Percentiles rank a stretch among this genome's conserved stretches.
Conservation (phyloP, 139 green algal species). For the Coelastrella sp. region DNA sequence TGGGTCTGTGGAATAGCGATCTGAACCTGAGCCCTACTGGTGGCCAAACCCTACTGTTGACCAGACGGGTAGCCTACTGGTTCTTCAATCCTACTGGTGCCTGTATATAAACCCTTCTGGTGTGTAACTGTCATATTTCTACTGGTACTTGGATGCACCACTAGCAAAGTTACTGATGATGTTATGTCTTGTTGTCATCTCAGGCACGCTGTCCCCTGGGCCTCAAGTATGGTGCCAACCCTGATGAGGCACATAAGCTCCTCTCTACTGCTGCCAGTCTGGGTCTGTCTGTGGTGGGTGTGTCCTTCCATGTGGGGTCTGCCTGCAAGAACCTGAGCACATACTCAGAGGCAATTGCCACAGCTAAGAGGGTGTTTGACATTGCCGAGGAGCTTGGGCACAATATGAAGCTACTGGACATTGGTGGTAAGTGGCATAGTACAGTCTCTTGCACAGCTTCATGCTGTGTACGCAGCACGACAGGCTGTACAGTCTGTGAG, state of each 20-base stretch:
- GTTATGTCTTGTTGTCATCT: too few species aligned
- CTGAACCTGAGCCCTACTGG: too few species aligned
- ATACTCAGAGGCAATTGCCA: constrained; percentile 80
- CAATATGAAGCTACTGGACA: constrained; percentile 65
- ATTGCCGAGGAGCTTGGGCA: constrained; percentile 53
- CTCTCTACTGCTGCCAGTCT: constrained; percentile 47
- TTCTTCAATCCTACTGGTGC: too few species aligned
- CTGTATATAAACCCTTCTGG: too few species aligned
- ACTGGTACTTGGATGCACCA: too few species aligned
- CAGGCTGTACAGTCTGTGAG: too few species aligned
- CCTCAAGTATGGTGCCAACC: constrained; percentile 63
- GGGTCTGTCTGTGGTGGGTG: constrained; percentile 74
- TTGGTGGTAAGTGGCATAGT: constrained; percentile 50
- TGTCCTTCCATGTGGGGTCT: constrained; percentile 96
- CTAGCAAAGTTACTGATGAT: too few species aligned
- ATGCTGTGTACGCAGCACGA: not conserved
- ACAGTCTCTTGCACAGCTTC: too few species aligned
- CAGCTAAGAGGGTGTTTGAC: constrained; percentile 59
- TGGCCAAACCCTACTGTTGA: too few species aligned
- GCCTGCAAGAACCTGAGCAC: constrained; percentile 81
- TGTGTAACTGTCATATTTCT: too few species aligned
- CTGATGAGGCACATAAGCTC: constrained; percentile 48
- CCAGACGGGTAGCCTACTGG: too few species aligned
- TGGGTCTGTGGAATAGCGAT: too few species aligned
- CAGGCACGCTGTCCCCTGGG: constrained; percentile 52